Percentiles rank a stretch among this genome's conserved stretches.
phyloP scores from a whole-genome alignment of 1,284 basidiomycete species.

The Ustilago vetiveriae region DNA sequence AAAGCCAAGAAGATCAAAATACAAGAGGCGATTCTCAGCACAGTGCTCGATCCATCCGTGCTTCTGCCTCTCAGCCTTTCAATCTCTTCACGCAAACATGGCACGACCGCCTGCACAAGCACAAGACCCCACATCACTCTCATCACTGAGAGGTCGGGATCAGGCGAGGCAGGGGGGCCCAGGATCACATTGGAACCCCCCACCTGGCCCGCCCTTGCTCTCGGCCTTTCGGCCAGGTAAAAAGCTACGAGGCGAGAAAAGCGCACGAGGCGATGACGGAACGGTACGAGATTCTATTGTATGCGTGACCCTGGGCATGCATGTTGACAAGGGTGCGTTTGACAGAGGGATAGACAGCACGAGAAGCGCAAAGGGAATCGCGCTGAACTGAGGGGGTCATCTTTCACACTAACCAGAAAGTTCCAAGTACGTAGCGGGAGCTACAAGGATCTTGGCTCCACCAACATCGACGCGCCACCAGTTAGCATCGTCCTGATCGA shows the following conservation, averaged over 20 bases:
- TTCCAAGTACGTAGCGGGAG: constrained; percentile 64
- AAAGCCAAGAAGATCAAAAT: background rate
- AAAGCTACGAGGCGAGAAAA: constrained; percentile 21
- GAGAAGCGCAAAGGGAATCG: background rate
- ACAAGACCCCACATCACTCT: constrained; percentile 4
- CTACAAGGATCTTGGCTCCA: constrained; percentile 56
- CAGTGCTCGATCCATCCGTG: background rate
- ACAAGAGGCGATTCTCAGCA: background rate
- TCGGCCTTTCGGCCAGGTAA: constrained; percentile 33
- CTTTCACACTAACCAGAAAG: constrained; percentile 47
- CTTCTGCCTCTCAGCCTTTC: background rate
- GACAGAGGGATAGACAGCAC: background rate
- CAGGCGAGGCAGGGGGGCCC: constrained; percentile 14
- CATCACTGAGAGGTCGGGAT: too few species aligned
- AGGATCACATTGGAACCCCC: constrained; percentile 35
- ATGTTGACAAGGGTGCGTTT: constrained; percentile 5
- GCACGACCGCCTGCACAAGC: constrained; percentile 19
- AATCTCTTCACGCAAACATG: background rate
- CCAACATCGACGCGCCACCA: constrained; percentile 64
- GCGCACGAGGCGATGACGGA: constrained; percentile 27
- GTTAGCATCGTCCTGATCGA: constrained; percentile 62
- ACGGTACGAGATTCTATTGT: constrained; percentile 39
- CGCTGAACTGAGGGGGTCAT: background rate
- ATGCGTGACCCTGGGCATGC: constrained; percentile 27
- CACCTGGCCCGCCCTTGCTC: constrained; percentile 24